Base-by-base conservation (phyloP, 1,139 yeast genomes). In the Blastobotrys niveus region DNA sequence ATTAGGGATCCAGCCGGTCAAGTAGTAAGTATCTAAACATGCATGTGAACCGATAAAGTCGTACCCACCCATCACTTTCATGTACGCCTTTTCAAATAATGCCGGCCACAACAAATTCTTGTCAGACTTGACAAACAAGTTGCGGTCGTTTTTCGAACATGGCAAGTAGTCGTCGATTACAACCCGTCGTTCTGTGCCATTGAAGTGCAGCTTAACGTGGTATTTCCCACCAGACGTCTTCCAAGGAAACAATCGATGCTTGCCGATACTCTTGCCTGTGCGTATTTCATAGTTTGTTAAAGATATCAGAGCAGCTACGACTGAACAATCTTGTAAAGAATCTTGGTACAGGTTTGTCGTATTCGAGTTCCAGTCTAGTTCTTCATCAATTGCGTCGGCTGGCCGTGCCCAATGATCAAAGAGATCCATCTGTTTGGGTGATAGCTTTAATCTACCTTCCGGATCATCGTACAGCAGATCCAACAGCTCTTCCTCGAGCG, bases 1-100 rank as follows among this genome's bases (percentile, higher is more conserved):
- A 51, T 84, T 88, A 0, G 95, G 95, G 2, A 82, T 60, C 82
- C 86, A 87, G 0, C 89, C 88, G 3, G 79, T 70, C 6, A 87
- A 53, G 40, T 77, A 64, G 54, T 66, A 84, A 0, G 85, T 75
- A 55, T 85, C 96, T n/a, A 74, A 68, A 1, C 87, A 84, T 59
- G 85, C 78, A 59, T 87, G 86, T 0, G 95, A 86, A 0, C 96
- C 96, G 5, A 61, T 59, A 45, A 79, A 77, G n/a, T 70, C 64
- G 56, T 83, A 83, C 2, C 85, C 82, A 0, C 83, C 82, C 66
- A 73, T 67, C 0, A 82, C 62, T 52, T 77, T 77, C 51, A 87
- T 66, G 55, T 78, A 82, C 0, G 94, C 93, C 56, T 84, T 81
- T 61, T 88, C 96, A 2, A 85, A 58, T 19, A 86, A 55, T 0